Evolutionary conservation across 192 early-diverging fungal genomes (phyloP).

Genomic region (Podila horticola): DNA sequence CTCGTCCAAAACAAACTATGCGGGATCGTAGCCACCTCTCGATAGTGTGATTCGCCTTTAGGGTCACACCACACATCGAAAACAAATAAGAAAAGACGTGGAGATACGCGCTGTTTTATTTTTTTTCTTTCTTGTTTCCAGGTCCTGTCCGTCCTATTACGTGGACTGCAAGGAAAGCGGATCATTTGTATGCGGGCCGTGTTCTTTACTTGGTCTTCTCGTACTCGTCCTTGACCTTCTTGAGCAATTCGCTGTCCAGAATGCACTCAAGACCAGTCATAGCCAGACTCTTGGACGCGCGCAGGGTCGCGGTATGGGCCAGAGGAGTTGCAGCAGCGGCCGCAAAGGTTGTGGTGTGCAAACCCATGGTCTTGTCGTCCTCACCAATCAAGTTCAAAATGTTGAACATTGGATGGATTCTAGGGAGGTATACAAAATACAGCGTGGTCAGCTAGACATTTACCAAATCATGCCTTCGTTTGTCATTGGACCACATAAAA

Average conservation of each 20-base stretch:
- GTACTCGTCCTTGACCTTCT: conserved; percentile 58
- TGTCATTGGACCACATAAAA: too few relatives aligned
- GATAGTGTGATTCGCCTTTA: too few relatives aligned
- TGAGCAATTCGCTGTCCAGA: conserved; percentile 56
- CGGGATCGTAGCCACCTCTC: too few relatives aligned
- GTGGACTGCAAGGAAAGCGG: too few relatives aligned
- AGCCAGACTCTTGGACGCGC: conserved; percentile 64
- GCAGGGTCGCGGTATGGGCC: conserved; percentile 69
- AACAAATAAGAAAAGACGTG: too few relatives aligned
- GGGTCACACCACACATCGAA: too few relatives aligned
- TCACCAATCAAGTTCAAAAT: conserved; percentile 38
- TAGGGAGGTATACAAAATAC: not conserved
- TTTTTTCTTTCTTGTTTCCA: too few relatives aligned
- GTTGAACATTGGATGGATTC: conserved; percentile 51
- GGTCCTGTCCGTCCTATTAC: too few relatives aligned
- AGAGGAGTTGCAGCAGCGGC: conserved; percentile 59
- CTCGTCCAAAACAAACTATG: too few relatives aligned
- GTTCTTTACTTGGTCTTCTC: not conserved
- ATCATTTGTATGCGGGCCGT: too few relatives aligned
- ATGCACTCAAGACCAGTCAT: conserved; percentile 61
- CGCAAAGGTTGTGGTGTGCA: conserved; percentile 75
- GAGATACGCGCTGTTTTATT: too few relatives aligned
- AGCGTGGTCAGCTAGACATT: not conserved
- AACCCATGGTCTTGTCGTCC: conserved; percentile 58
- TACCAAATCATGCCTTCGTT: not conserved